Evolutionary conservation across 257 asterid species (phyloP).

Genomic region (Penstemon newberryi): DNA sequence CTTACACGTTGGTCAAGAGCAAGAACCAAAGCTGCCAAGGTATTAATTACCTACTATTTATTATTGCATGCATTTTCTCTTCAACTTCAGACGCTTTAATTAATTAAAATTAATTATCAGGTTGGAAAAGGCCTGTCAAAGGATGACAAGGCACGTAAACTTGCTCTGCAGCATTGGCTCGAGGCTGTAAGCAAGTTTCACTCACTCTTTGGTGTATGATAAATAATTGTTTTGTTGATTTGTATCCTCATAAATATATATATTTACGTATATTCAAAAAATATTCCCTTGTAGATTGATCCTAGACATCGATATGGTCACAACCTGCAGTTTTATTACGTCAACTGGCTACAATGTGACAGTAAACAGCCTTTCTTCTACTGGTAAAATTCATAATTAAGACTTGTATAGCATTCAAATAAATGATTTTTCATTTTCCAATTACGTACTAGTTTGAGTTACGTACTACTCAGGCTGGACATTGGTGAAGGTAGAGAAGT

Average conservation of each 20-base stretch:
- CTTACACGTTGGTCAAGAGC: conserved; percentile 47
- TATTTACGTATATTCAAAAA: neutral
- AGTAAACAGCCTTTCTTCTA: conserved; percentile 27
- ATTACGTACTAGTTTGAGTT: too few species aligned
- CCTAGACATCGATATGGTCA: conserved; percentile 30
- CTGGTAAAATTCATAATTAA: conserved; percentile 18
- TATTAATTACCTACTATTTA: neutral
- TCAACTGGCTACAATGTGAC: conserved; percentile 21
- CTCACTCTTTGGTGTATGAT: neutral
- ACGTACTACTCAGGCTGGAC: conserved; percentile 58
- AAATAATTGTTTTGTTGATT: too few species aligned
- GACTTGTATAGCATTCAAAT: too few species aligned
- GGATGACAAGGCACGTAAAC: conserved; percentile 27
- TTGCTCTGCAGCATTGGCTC: conserved; percentile 28
- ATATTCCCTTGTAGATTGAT: conserved; percentile 21
- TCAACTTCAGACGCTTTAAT: neutral
- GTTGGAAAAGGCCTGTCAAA: conserved; percentile 27
- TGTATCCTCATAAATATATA: neutral
- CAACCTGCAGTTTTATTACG: conserved; percentile 29
- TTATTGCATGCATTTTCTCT: neutral
- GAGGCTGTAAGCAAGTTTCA: conserved; percentile 16
- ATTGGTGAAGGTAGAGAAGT: conserved; percentile 84
- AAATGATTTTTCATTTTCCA: too few species aligned
- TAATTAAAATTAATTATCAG: neutral
- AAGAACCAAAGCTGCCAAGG: conserved; percentile 41